Evolutionary conservation across 371 early-diverging fungal genomes (phyloP).

Genomic region (Mortierella sp.): DNA sequence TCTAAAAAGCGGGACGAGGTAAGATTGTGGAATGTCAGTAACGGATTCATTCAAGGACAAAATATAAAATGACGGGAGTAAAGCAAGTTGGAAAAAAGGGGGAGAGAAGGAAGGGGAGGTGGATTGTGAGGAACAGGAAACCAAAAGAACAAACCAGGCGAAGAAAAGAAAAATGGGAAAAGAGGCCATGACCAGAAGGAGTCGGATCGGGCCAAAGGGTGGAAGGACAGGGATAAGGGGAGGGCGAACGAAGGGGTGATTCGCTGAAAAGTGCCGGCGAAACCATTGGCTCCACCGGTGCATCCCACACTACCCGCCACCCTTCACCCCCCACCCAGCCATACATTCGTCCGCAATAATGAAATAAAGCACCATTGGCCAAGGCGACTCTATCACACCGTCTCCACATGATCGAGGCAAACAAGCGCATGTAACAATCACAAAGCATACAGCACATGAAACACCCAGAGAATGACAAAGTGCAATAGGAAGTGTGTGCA

Average conservation of each 20-base stretch:
- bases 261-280: no score
- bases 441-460: no score
- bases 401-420: no score
- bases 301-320: no score
- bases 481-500: no score
- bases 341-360: no score
- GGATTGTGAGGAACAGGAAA: background rate
- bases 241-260: conserved; percentile 2
- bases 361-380: background rate
- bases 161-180: background rate
- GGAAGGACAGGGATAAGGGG: conserved; percentile 6
- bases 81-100: background rate
- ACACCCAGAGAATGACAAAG: no score
- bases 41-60: conserved; percentile 4
- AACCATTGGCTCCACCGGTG: no score
- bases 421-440: no score
- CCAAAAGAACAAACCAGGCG: conserved; percentile 5
- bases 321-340: no score
- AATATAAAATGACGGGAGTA: background rate
- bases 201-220: background rate
- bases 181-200: background rate
- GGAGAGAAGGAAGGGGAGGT: background rate
- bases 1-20: conserved; percentile 3
- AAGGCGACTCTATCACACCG: no score
- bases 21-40: conserved; percentile 15